These are phyloP conservation scores for Piper longum DNA, from an alignment of 164 flowering plant species.

Conservation along the genomic window DNA sequence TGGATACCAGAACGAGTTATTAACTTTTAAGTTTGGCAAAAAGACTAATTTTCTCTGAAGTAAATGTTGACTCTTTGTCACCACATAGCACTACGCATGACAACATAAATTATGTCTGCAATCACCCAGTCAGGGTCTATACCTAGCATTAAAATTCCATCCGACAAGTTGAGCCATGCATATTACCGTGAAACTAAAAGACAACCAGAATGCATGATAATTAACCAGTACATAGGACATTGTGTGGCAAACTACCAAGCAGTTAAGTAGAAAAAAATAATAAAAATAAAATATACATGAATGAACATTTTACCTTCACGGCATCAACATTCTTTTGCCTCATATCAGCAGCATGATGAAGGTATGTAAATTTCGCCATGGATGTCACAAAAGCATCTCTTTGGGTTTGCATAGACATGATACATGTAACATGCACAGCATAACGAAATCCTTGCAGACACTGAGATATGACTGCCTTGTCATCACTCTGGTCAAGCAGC, in stretches of 20 bases:
- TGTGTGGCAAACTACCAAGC: too few relatives aligned
- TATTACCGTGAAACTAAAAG: too few relatives aligned
- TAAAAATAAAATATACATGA: not conserved
- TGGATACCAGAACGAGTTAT: too few relatives aligned
- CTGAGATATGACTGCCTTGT: slow-evolving; percentile 59
- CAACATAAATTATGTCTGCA: too few relatives aligned
- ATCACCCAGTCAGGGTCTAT: too few relatives aligned
- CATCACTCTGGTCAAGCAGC: slow-evolving; percentile 96
- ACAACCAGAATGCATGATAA: not conserved
- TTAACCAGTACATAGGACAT: not conserved
- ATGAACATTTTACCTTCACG: slow-evolving; percentile 49
- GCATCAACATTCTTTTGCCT: slow-evolving; percentile 99
- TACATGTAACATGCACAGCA: slow-evolving; percentile 95
- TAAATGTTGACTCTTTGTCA: too few relatives aligned
- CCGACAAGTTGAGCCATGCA: too few relatives aligned
- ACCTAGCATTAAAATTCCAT: too few relatives aligned
- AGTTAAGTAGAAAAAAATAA: not conserved
- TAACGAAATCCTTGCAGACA: slow-evolving; percentile 78
- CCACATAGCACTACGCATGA: too few relatives aligned
- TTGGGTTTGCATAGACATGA: slow-evolving; percentile 97
- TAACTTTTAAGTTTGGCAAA: too few relatives aligned
- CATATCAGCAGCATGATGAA: slow-evolving; percentile 96
- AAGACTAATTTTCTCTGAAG: too few relatives aligned
- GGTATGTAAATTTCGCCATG: slow-evolving; percentile 89
- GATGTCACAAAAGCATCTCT: slow-evolving; percentile 98